A percentile compares a stretch with the other conserved stretches of the same genome.
These are phyloP conservation scores for Testicularia cyperi DNA, from an alignment of 1,284 basidiomycete genomes.

Conservation along the genomic window DNA sequence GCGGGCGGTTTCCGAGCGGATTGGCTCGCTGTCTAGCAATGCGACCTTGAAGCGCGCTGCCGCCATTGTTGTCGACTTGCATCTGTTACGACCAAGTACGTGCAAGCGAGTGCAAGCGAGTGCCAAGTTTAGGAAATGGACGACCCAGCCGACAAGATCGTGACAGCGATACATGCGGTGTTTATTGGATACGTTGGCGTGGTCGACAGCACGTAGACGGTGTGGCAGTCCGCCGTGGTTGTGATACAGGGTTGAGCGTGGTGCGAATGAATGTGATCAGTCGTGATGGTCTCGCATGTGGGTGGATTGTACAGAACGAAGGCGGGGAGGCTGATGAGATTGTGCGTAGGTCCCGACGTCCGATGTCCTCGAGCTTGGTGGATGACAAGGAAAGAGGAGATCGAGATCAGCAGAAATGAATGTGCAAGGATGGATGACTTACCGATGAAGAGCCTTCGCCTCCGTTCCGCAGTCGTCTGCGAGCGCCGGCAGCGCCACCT, in stretches of 20 bases:
- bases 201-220: background rate
- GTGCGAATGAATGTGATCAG: no score
- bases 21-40: slow-evolving; percentile 30
- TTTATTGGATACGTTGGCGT: background rate
- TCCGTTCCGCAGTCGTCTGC: slow-evolving; percentile 15
- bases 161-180: background rate
- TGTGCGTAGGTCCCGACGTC: background rate
- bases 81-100: background rate
- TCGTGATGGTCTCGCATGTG: no score
- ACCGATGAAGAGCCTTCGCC: slow-evolving; percentile 22
- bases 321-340: background rate
- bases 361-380: background rate
- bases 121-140: background rate
- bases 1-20: slow-evolving; percentile 31
- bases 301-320: no score
- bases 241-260: no score
- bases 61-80: background rate
- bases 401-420: background rate
- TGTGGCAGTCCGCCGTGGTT: no score
- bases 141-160: background rate
- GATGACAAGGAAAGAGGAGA: background rate
- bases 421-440: slow-evolving; percentile 10
- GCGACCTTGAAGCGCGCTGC: slow-evolving; percentile 18
- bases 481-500: slow-evolving; percentile 12
- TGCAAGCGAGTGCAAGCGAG: background rate